These are phyloP conservation scores for Cyberlindnera petersonii DNA, from an alignment of 805 yeast species.

Conservation along the genomic window DNA sequence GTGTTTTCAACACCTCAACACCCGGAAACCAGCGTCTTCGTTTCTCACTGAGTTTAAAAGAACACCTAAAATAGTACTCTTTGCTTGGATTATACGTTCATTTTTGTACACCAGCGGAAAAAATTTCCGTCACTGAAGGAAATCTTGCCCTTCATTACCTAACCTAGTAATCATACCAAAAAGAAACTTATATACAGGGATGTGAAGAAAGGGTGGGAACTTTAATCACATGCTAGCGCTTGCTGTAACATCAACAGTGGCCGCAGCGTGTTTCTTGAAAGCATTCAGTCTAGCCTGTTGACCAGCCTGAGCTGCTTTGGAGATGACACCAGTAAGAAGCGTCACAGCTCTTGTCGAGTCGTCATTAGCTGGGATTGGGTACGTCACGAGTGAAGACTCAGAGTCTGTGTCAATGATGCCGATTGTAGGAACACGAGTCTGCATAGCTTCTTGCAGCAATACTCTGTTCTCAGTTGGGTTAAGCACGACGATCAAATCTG, in stretches of 20 bases:
- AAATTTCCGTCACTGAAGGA: too few species aligned
- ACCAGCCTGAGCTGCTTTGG: constrained; percentile 84
- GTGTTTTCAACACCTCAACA: too few species aligned
- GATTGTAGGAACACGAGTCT: constrained; percentile 82
- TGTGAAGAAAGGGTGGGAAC: too few species aligned
- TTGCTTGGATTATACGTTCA: too few species aligned
- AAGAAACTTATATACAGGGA: too few species aligned
- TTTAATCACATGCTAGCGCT: too few species aligned
- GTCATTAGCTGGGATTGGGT: constrained; percentile 95
- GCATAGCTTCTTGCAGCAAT: constrained; percentile 76
- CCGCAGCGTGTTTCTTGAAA: constrained; percentile 6
- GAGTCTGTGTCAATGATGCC: constrained; percentile 93
- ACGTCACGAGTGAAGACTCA: constrained; percentile 85
- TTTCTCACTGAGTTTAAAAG: too few species aligned
- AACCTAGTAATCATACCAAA: too few species aligned
- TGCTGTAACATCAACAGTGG: constrained; percentile 1
- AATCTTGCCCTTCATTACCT: too few species aligned
- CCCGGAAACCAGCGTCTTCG: too few species aligned
- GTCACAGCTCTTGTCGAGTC: constrained; percentile 81
- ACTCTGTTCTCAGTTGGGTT: constrained; percentile 86
- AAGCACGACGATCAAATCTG: constrained; percentile 81
- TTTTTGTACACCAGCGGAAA: too few species aligned
- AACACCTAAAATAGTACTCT: too few species aligned
- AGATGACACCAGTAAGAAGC: constrained; percentile 75
- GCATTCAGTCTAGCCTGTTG: constrained; percentile 32